Base-by-base conservation (phyloP, 345 rosid species). In the Trapa incisa region DNA sequence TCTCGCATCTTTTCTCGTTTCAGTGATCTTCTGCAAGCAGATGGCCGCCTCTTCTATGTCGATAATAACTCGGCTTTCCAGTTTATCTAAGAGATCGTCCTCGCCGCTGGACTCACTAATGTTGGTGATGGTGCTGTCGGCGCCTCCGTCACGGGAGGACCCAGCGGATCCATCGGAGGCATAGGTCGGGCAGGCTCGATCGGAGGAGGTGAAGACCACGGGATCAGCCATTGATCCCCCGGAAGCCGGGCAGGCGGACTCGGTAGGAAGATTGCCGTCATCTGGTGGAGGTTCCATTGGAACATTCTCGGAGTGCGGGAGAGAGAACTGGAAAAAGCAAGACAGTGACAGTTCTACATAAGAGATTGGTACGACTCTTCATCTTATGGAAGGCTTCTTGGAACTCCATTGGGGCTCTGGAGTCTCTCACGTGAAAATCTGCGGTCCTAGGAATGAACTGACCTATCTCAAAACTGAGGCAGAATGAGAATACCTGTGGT, bases 21-120 rank as follows among this genome's bases (percentile, higher is more conserved):
- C 82, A 0, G 97, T 90, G 12, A 75, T 76, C 65, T 77, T 84
- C 67, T 96, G 70, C 4, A 93, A 65, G 32, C 79, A 75, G 66
- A 79, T 17, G 64, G 86, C 42, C 6, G 86, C 89, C 70, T 86
- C 94, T 84, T 93, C 96, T 2, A 82, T 67, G 47, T 83, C 87
- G 14, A 67, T 66, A 1, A 80, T 79, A 48, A 72, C 80, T 3
- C 76, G 73, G 70, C 92, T 83, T 36, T 72, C 80, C 3, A 93
- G 75, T 72, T 84, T 90, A 8, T 65, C 9, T 1, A 86, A 66
- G 16, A 83, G 69, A 45, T 45, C 96, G 70, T 87, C 92, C 71
- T 83, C 88, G 29, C 29, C 29, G 29, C 29, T 22, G 29, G 29
- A 22, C 29, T 22, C 29, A 22, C 29, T 22, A 22, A 22, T 22